phyloP scores from a whole-genome alignment of 768 basidiomycete genomes.

The Amanita subjunquillea region DNA sequence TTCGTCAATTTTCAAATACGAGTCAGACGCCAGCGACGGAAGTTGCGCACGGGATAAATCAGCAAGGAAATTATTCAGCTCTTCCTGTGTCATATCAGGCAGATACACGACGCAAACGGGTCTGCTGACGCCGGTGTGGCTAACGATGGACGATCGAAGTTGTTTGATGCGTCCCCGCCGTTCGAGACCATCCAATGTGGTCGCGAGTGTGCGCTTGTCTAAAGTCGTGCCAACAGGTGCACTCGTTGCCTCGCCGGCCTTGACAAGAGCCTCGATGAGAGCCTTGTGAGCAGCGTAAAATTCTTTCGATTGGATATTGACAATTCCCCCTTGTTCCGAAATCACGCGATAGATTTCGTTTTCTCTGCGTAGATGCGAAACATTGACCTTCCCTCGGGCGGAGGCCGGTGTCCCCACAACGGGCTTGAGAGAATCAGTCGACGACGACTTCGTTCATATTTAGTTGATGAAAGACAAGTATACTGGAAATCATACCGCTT shows the following conservation, averaged over 20 bases:
- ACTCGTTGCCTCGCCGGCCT: conserved; percentile 60
- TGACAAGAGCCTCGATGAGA: conserved; percentile 45
- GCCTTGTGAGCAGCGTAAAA: conserved; percentile 57
- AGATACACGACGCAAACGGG: conserved; percentile 58
- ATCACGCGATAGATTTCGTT: conserved; percentile 67
- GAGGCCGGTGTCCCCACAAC: background rate
- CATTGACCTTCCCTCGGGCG: conserved; percentile 39
- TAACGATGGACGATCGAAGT: conserved; percentile 53
- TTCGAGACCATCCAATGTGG: conserved; percentile 53
- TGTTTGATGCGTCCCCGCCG: conserved; percentile 58
- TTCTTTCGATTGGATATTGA: conserved; percentile 56
- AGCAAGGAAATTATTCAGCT: conserved; percentile 47
- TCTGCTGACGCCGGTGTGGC: conserved; percentile 47
- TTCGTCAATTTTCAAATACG: conserved; percentile 42
- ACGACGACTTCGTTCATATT: background rate
- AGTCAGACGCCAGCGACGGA: conserved; percentile 20
- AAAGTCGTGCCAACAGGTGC: conserved; percentile 56
- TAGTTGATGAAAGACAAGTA: background rate
- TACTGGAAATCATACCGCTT: background rate
- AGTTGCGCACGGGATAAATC: conserved; percentile 35
- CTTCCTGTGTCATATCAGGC: conserved; percentile 41
- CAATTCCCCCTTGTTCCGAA: conserved; percentile 56
- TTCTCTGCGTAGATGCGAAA: conserved; percentile 72
- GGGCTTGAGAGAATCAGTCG: background rate
- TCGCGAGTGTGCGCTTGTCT: conserved; percentile 63